phyloP scores from a whole-genome alignment of 2,329 filamentous ascomycete species.

The Bimuria novae-zelandiae region DNA sequence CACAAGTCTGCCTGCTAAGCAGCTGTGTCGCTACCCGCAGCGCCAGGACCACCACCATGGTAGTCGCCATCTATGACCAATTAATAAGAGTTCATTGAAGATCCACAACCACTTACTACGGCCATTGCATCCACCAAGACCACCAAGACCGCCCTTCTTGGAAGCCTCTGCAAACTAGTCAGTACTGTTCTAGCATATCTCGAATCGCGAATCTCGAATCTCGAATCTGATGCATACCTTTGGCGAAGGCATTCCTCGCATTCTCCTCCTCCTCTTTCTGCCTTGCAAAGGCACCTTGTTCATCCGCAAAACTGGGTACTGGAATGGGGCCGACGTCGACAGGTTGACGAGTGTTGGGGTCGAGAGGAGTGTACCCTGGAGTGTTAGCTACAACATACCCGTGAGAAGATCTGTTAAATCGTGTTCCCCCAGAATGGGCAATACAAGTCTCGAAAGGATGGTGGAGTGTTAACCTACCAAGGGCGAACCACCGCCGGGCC shows the following conservation, averaged over 20 bases:
- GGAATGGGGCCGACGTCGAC: conserved; percentile 4
- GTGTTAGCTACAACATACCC: not conserved
- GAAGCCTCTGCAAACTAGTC: not conserved
- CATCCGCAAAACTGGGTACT: not conserved
- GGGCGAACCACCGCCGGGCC: conserved; percentile 7
- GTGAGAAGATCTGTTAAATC: too few species aligned
- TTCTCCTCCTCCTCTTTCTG: conserved; percentile 2
- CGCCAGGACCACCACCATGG: not conserved
- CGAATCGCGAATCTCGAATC: too few species aligned
- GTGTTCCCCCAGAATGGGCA: too few species aligned
- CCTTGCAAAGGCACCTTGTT: conserved; percentile 3
- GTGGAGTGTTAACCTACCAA: not conserved
- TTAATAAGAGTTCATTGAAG: too few species aligned
- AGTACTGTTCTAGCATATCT: not conserved
- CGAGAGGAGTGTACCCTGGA: not conserved
- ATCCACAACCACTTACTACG: too few species aligned
- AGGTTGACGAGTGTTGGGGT: not conserved
- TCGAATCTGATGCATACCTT: conserved; percentile 3
- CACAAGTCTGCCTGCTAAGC: too few species aligned
- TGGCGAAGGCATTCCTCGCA: not conserved
- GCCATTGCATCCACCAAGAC: too few species aligned
- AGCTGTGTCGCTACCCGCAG: not conserved
- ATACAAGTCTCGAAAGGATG: too few species aligned
- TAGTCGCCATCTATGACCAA: not conserved
- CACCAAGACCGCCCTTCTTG: not conserved